Conservation (phyloP, 352 stramenopile genomes). For the Phytophthora fragariae region DNA sequence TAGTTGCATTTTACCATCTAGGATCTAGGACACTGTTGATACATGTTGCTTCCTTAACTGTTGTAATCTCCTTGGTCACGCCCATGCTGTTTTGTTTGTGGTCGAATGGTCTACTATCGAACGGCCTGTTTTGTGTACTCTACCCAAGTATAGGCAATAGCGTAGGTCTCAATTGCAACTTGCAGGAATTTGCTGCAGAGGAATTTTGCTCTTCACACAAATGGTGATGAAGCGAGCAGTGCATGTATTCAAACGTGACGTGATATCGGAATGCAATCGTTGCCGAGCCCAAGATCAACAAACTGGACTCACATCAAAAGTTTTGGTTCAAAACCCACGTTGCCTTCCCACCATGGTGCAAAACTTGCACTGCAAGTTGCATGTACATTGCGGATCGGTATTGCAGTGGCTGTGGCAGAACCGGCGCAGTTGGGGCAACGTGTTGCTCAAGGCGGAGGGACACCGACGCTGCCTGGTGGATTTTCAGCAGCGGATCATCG, state of each 20-base stretch:
- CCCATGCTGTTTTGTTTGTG: conserved; percentile 46
- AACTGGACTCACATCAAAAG: background rate
- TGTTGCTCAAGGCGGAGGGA: background rate
- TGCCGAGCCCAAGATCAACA: background rate
- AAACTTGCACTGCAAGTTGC: no score
- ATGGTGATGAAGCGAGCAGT: no score
- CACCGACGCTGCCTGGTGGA: conserved; percentile 3
- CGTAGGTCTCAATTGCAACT: background rate
- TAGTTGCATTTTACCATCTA: conserved; percentile 19
- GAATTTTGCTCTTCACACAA: no score
- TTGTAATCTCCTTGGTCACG: conserved; percentile 61
- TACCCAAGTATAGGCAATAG: conserved; percentile 5
- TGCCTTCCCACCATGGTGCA: background rate
- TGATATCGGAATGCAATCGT: background rate
- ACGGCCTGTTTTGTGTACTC: conserved; percentile 5
- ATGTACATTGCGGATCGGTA: conserved; percentile 1
- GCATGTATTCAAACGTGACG: background rate
- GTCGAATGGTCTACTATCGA: background rate
- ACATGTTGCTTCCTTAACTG: conserved; percentile 48
- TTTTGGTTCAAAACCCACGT: background rate
- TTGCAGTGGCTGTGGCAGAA: conserved; percentile 12
- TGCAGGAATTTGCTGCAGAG: background rate
- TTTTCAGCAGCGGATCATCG: conserved; percentile 23
- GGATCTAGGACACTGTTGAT: background rate
- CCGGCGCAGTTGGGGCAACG: background rate